Percentiles rank a stretch among this genome's conserved stretches.
Conservation (phyloP, 2,329 filamentous ascomycete genomes). For the Knoxdaviesia capensis region DNA sequence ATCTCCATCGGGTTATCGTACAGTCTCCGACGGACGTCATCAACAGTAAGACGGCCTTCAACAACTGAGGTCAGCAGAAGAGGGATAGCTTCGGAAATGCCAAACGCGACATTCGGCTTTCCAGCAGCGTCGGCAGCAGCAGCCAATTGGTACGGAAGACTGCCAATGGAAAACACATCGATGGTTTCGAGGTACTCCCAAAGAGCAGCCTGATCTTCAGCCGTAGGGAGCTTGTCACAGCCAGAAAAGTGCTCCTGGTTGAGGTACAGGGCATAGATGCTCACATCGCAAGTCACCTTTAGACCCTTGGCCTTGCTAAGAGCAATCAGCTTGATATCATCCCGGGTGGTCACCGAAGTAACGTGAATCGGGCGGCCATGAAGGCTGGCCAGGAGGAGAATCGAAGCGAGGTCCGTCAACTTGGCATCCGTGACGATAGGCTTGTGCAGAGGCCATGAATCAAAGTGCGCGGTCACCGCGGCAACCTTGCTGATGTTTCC, state of each 20-base stretch:
- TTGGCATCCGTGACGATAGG: conserved; percentile 68
- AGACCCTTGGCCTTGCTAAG: conserved; percentile 67
- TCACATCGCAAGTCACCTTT: conserved; percentile 64
- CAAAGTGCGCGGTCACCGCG: conserved; percentile 60
- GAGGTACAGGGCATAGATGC: conserved; percentile 61
- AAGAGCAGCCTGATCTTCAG: conserved; percentile 48
- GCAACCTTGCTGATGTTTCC: conserved; percentile 73
- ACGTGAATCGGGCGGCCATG: conserved; percentile 64
- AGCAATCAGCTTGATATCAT: conserved; percentile 58
- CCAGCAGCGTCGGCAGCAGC: conserved; percentile 22
- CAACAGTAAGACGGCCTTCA: conserved; percentile 51
- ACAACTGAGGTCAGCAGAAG: conserved; percentile 57
- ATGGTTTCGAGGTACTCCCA: conserved; percentile 57
- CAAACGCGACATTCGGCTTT: conserved; percentile 36
- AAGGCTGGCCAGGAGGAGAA: conserved; percentile 56
- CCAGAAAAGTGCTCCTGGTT: conserved; percentile 50
- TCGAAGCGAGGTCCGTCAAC: conserved; percentile 61
- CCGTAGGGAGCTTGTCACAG: conserved; percentile 44
- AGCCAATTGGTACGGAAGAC: conserved; percentile 57
- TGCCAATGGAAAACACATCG: conserved; percentile 63
- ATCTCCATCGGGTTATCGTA: conserved; percentile 66
- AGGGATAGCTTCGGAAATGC: conserved; percentile 54
- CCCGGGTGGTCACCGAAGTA: conserved; percentile 61
- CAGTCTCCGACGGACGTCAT: conserved; percentile 50
- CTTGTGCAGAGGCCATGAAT: conserved; percentile 57